These are phyloP conservation scores for Fraxinus dipetala DNA, from an alignment of 305 asterid genomes.

Conservation along the genomic window DNA sequence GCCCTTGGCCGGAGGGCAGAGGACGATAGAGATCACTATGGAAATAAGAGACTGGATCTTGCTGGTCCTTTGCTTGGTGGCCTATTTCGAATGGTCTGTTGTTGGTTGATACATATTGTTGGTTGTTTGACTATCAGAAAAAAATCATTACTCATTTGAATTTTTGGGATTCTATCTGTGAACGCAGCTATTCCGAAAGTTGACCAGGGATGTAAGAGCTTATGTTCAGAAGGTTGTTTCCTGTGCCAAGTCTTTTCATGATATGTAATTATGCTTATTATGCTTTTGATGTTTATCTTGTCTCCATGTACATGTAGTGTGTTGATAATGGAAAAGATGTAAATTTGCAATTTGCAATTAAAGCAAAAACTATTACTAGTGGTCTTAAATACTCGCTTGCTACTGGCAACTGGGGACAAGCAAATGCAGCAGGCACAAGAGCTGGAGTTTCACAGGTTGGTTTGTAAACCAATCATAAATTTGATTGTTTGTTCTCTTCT, in stretches of 20 bases:
- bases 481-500: constrained; percentile 1
- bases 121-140: constrained; percentile 18
- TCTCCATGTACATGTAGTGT: constrained; percentile 52
- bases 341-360: constrained; percentile 94
- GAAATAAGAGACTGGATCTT: constrained; percentile 94
- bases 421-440: constrained; percentile 95
- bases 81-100: constrained; percentile 84
- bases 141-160: constrained; percentile 19
- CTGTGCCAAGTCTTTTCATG: constrained; percentile 21
- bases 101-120: constrained; percentile 18
- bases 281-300: constrained; percentile 9
- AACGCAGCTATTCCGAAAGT: constrained; percentile 89
- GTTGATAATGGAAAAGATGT: constrained; percentile 98
- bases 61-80: constrained; percentile 99
- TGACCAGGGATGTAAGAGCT: constrained; percentile 91
- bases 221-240: constrained; percentile 88
- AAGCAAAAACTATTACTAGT: constrained; percentile 93
- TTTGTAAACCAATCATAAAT: constrained; percentile 8
- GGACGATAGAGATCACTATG: constrained; percentile 97
- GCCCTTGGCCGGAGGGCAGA: constrained; percentile 94
- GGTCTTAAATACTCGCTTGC: constrained; percentile 95
- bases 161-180: constrained; percentile 31
- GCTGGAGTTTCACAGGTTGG: constrained; percentile 98
- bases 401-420: constrained; percentile 99
- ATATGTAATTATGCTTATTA: constrained; percentile 14